Base-by-base conservation (phyloP, 1,284 basidiomycete genomes). In the Thecaphora thlaspeos region DNA sequence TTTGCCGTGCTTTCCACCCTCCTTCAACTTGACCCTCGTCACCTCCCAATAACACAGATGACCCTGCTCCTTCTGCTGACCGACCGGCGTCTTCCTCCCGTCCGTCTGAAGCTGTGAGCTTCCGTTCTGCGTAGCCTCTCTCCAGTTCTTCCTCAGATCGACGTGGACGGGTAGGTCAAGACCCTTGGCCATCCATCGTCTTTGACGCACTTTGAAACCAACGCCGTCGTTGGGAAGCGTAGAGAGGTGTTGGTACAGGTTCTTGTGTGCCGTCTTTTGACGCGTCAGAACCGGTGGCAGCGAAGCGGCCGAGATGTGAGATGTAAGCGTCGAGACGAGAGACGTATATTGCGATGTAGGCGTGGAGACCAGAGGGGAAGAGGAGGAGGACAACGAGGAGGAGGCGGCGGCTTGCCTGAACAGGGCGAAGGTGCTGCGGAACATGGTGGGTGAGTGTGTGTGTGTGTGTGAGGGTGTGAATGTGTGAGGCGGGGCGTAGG, bases 1-100 rank as follows among this genome's bases (percentile, higher is more conserved):
- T 51, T 68, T 70, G 17, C 68, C 68, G 43, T 70, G 64, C 8
- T 56, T 61, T 0, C 68, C 68, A 5, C 59, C 68, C 24, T 64
- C 54, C 55, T 68, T 70, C 46, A 70, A 49, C 36, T 43, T 43
- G 1, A 60, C 65, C 44, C 65, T 57, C 22, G 64, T 70, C 17
- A 70, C 47, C 24, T 56, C 49, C 68, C 68, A 70, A 18, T 70
- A 70, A 43, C 68, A 68, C 18, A 61, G 32, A 28, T 57, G 51
- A 4, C 36, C 52, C 14, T 59, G 39, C 0, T 57, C 41, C 44
- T 61, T 58, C 14, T 23, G 19, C 19, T 34, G 7, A 11, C 37
- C 41, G 3, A 18, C 17, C 15, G 38, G 34, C 32, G 4, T 34
- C 39, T 24, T 37, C 41, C 43, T 45, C 10, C 4, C 41, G 4